A percentile compares a stretch with the other conserved stretches of the same genome.
Evolutionary conservation across 371 early-diverging fungal species (phyloP).

Genomic region (Modicella reniformis): DNA sequence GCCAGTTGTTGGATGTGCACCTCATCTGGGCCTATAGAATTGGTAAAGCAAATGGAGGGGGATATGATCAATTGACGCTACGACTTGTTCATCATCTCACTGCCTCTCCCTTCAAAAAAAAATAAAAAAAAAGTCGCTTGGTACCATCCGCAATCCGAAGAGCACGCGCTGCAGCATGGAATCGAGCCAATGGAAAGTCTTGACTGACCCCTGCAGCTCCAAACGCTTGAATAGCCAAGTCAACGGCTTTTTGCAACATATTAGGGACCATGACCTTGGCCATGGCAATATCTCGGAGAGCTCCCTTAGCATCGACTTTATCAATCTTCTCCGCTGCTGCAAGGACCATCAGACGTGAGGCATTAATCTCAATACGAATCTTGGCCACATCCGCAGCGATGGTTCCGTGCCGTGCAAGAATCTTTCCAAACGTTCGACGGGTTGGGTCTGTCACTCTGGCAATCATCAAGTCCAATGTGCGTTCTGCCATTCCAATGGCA

Average conservation of each 20-base stretch:
- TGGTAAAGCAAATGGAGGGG: too few relatives aligned
- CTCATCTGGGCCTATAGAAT: too few relatives aligned
- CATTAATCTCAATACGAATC: conserved; percentile 91
- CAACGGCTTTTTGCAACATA: conserved; percentile 77
- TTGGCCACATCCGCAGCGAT: conserved; percentile 82
- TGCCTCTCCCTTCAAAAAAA: too few relatives aligned
- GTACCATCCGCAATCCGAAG: conserved; percentile 93
- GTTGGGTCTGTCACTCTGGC: conserved; percentile 84
- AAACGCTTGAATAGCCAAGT: conserved; percentile 91
- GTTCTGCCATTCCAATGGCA: conserved; percentile 92
- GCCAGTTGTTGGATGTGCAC: conserved; percentile 82
- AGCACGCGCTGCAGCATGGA: conserved; percentile 86
- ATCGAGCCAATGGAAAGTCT: conserved; percentile 85
- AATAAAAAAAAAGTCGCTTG: too few relatives aligned
- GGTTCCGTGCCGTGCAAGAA: conserved; percentile 83
- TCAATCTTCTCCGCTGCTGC: conserved; percentile 93
- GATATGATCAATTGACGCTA: too few relatives aligned
- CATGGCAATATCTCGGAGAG: conserved; percentile 93
- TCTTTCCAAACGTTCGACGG: conserved; percentile 88
- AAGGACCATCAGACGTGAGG: conserved; percentile 87
- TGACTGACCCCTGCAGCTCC: conserved; percentile 92
- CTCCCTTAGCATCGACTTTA: conserved; percentile 84
- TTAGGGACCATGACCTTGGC: conserved; percentile 90
- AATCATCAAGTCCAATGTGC: conserved; percentile 87
- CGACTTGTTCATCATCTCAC: too few relatives aligned